phyloP scores from a whole-genome alignment of 495 filamentous ascomycete species.

The Neurospora sp. region DNA sequence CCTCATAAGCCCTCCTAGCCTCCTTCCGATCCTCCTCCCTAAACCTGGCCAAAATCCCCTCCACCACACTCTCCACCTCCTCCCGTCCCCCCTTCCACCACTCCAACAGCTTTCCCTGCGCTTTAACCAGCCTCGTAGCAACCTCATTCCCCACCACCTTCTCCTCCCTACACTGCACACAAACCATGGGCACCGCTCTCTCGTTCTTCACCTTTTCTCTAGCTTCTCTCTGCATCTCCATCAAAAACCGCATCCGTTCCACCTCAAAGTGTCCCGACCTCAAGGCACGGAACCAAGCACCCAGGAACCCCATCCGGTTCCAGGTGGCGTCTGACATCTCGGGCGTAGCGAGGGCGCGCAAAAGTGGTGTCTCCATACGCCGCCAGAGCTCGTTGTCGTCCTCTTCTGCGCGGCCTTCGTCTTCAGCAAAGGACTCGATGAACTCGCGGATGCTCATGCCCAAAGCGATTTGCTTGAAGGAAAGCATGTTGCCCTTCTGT shows the following conservation, averaged over 20 bases:
- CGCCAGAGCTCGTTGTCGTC: neutral
- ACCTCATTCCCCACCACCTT: neutral
- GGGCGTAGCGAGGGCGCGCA: neutral
- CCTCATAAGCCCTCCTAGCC: neutral
- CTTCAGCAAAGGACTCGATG: neutral
- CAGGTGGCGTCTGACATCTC: neutral
- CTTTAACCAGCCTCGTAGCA: neutral
- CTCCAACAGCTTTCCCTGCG: neutral
- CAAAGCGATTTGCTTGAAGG: neutral
- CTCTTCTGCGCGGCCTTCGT: neutral
- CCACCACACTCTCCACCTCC: neutral
- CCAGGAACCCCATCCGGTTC: neutral
- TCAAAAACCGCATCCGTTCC: neutral
- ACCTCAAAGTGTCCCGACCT: neutral
- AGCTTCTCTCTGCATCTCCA: neutral
- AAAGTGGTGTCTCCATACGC: neutral
- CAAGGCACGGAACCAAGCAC: neutral
- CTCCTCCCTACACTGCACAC: neutral
- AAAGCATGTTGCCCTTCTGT: neutral
- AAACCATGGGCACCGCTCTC: neutral
- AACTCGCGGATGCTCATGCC: neutral
- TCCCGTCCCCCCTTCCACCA: neutral
- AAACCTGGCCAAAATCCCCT: neutral
- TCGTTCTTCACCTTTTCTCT: neutral
- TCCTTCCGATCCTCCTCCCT: neutral